These are phyloP conservation scores for Anaeramoeba flamelloides DNA, from an alignment of 78 protist species.

Conservation along the genomic window DNA sequence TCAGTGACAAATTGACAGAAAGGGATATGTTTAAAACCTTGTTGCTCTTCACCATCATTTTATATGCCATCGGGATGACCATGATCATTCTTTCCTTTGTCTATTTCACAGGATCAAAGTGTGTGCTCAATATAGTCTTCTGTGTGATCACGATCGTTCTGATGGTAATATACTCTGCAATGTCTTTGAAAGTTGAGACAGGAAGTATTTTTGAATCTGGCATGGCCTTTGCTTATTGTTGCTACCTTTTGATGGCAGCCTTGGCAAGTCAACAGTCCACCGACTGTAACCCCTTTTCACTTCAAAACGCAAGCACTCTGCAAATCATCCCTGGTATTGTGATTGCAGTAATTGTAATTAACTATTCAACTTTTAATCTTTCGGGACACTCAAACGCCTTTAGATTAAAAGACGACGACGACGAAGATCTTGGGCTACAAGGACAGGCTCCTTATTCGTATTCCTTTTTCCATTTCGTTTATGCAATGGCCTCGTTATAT, in stretches of 20 bases:
- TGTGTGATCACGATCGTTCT: constrained; percentile 10
- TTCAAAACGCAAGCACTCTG: neutral
- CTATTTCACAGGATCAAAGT: neutral
- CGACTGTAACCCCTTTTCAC: constrained; percentile 5
- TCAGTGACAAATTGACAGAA: neutral
- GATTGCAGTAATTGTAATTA: neutral
- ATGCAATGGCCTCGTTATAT: constrained; percentile 10
- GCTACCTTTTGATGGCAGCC: constrained; percentile 6
- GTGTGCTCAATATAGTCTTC: constrained; percentile 1
- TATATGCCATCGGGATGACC: neutral
- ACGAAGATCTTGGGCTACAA: neutral
- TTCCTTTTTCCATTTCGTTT: constrained; percentile 16
- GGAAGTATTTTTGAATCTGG: constrained; percentile 21
- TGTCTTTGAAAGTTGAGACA: constrained; percentile 4
- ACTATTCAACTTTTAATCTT: neutral
- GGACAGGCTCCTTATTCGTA: neutral
- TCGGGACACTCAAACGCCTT: neutral
- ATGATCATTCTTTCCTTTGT: neutral
- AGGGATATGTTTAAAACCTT: neutral
- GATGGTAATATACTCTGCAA: neutral
- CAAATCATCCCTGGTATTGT: neutral
- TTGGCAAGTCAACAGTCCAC: neutral
- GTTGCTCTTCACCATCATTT: neutral
- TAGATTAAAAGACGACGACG: neutral
- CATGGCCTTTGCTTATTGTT: neutral